Evolutionary conservation across 78 protist species (phyloP), one percentile per base, ranked within the genome.

Genomic region (Capsaspora owczarzaki): DNA sequence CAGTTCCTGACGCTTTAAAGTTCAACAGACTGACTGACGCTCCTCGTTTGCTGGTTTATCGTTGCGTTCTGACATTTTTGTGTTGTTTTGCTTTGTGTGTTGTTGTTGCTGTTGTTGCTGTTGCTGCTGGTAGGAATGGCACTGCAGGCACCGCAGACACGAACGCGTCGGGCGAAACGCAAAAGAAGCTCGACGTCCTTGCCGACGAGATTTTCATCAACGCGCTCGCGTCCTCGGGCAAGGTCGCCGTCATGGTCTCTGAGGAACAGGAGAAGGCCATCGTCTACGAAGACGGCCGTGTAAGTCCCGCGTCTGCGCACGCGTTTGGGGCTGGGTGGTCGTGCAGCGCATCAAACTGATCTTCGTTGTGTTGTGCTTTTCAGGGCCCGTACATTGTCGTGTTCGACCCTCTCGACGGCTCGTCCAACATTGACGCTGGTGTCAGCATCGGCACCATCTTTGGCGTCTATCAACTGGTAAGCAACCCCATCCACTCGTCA

Each of bases 321-420:
- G 41, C 23, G 70, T 40, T 6, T 14, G 53, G 27, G 14, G 53
- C 27, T 14, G 6, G 53, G 53, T 47, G n/a, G n/a, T n/a, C n/a
- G n/a, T n/a, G n/a, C n/a, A n/a, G n/a, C n/a, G n/a, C n/a, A n/a
- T n/a, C n/a, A n/a, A n/a, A n/a, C n/a, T n/a, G n/a, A n/a, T n/a
- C n/a, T n/a, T n/a, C n/a, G n/a, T n/a, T n/a, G n/a, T n/a, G n/a
- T 60, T 8, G 33, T 23, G 12, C 33, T 27, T 20, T 60, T 60
- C 61, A 35, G 0, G 86, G 86, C 33, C 4, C 25, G 31, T 90
- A 81, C 78, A 27, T 76, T 35, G 85, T 88, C 25, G 71, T 74
- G 37, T 87, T 87, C 38, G 94, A 91, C 49, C 94, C 94, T 6
- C 87, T 91, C 41, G 94, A 91, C 53, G 94, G 94, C 20, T 78